Evolutionary conservation across 306 rosid genomes (phyloP), one percentile per base, ranked within the genome.

Genomic region (Carpinus viminea): DNA sequence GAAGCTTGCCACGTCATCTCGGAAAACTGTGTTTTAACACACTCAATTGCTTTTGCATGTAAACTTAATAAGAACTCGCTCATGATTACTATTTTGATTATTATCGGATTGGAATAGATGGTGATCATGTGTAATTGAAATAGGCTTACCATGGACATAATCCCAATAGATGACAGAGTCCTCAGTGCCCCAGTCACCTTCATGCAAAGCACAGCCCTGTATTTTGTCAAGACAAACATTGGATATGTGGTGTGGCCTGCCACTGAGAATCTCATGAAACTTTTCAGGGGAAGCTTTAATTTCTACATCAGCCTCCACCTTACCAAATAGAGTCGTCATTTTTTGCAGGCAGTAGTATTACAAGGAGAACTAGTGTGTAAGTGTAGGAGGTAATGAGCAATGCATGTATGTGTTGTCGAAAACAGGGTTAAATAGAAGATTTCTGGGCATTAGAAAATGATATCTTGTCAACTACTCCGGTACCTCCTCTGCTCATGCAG

Each of bases 101-200:
- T n/a, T n/a, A n/a, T n/a, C n/a, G n/a, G n/a, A n/a, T n/a, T n/a
- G n/a, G n/a, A n/a, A 2, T 34, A 53, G 1, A 57, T 3, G 10
- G 26, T 56, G n/a, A n/a, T n/a, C 59, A 12, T 54, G 3, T 11
- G 43, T 17, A 48, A 65, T 65, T 2, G 17, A 28, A 65, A 65
- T 38, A 7, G n/a, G 7, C n/a, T 59, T 76, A 71, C 84, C 78
- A 53, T 81, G 81, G 64, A 76, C 45, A 51, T 72, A 76, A 31
- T 82, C 68, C 71, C 78, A 82, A 36, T 4, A 77, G 65, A 72
- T 8, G 13, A 82, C 21, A 34, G 78, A 53, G 9, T 78, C 75
- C 56, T 52, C 75, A 36, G 43, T n/a, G n/a, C n/a, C 81, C 81
- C 21, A 7, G 15, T 77, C 78, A 31, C 72, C 85, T 45, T 72